Percentiles rank a stretch among this genome's conserved stretches.
Evolutionary conservation across 805 yeast genomes (phyloP).

Genomic region (Saccharomycopsis sp.): DNA sequence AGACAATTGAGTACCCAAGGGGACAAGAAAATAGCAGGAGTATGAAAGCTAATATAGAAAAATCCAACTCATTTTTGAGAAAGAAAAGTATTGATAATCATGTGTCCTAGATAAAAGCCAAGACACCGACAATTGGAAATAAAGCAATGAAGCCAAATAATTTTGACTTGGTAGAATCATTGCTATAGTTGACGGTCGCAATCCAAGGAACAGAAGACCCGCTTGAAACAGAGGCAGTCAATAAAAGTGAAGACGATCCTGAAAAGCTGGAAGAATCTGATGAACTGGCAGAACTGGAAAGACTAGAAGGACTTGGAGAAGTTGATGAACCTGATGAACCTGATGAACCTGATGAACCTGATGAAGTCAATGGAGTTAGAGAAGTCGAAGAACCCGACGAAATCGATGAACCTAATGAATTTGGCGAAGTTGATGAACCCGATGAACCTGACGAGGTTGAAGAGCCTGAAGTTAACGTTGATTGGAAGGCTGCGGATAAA

Average conservation of each 20-base stretch:
- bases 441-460: background rate
- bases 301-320: background rate
- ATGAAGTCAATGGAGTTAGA: background rate
- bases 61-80: no score
- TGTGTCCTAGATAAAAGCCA: background rate
- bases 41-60: no score
- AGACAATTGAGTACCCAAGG: no score
- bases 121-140: background rate
- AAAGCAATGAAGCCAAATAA: background rate
- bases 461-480: background rate
- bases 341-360: background rate
- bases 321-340: background rate
- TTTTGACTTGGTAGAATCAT: background rate
- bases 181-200: background rate
- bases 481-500: background rate
- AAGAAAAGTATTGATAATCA: no score
- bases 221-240: background rate
- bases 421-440: background rate
- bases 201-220: background rate
- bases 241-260: background rate
- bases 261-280: background rate
- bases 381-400: background rate
- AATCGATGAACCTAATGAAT: background rate
- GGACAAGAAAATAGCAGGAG: no score
- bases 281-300: background rate